A percentile compares a stretch with the other conserved stretches of the same genome.
Evolutionary conservation across 352 stramenopile genomes (phyloP).

Genomic region (Labyrinthula sp.): DNA sequence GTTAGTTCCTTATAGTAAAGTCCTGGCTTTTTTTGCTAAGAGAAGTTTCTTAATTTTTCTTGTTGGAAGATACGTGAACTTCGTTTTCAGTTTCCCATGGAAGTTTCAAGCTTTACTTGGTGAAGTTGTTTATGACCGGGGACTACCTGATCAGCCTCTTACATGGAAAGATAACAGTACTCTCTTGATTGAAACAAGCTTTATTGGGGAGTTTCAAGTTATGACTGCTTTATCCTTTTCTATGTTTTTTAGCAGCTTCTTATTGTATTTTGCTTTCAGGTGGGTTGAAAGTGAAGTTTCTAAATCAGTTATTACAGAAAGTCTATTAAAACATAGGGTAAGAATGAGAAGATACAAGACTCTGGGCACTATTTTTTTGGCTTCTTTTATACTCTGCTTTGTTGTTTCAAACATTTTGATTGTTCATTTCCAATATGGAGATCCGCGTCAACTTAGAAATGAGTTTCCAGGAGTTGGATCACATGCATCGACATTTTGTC

Average conservation of each 20-base stretch:
- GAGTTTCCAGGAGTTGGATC: slow-evolving; percentile 3
- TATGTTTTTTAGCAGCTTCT: no score
- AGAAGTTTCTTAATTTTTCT: slow-evolving; percentile 6
- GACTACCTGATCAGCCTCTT: no score
- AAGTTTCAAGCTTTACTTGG: background rate
- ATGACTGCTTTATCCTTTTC: no score
- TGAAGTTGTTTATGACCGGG: background rate
- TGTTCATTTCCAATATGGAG: background rate
- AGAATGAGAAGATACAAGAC: background rate
- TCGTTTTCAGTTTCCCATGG: background rate
- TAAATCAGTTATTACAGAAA: background rate
- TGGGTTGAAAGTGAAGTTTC: no score
- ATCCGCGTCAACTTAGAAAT: slow-evolving; percentile 1
- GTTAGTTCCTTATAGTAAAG: background rate
- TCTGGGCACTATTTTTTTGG: background rate
- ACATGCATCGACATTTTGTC: background rate
- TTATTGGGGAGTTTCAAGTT: no score
- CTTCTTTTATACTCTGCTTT: slow-evolving; percentile 1
- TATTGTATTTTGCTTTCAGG: no score
- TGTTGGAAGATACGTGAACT: background rate
- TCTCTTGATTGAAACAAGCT: no score
- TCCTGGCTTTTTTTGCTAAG: slow-evolving; percentile 2
- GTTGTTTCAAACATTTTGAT: background rate
- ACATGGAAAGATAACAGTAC: no score
- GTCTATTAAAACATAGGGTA: background rate